phyloP scores from a whole-genome alignment of 2,329 filamentous ascomycete genomes.

The Dactylella cylindrospora region DNA sequence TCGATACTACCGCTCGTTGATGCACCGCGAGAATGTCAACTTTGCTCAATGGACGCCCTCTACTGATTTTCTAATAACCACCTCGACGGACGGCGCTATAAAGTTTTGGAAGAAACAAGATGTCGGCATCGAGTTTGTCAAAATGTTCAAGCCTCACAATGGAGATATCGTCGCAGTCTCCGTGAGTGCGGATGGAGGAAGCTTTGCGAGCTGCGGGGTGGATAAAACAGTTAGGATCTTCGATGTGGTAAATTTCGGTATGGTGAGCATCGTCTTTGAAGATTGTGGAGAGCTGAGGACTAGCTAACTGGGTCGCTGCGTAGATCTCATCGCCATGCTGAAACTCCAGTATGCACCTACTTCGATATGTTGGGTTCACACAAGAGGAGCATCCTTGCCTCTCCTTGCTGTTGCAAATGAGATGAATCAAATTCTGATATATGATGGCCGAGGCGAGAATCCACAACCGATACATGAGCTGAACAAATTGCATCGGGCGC shows the following conservation, averaged over 20 bases:
- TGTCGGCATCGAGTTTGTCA: slow-evolving; percentile 92
- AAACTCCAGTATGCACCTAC: slow-evolving; percentile 73
- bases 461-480: slow-evolving; percentile 74
- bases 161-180: slow-evolving; percentile 82
- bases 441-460: slow-evolving; percentile 84
- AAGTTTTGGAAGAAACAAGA: slow-evolving; percentile 99
- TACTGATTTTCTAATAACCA: slow-evolving; percentile 94
- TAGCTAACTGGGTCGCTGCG: slow-evolving; percentile 14
- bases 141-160: slow-evolving; percentile 89
- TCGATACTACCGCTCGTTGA: slow-evolving; percentile 91
- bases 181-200: slow-evolving; percentile 84
- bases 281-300: not conserved
- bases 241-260: slow-evolving; percentile 76
- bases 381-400: slow-evolving; percentile 81
- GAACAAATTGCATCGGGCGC: slow-evolving; percentile 74
- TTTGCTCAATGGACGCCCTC: slow-evolving; percentile 85
- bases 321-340: slow-evolving; percentile 78
- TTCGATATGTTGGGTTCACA: slow-evolving; percentile 89
- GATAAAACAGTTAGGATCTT: slow-evolving; percentile 81
- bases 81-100: slow-evolving; percentile 89
- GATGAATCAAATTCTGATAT: slow-evolving; percentile 72
- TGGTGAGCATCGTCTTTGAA: slow-evolving; percentile 46
- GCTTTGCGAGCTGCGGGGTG: slow-evolving; percentile 82
- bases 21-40: slow-evolving; percentile 94
- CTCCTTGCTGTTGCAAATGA: slow-evolving; percentile 80